Conservation (phyloP, 164 flowering plant species). For the Litsea cubeba region DNA sequence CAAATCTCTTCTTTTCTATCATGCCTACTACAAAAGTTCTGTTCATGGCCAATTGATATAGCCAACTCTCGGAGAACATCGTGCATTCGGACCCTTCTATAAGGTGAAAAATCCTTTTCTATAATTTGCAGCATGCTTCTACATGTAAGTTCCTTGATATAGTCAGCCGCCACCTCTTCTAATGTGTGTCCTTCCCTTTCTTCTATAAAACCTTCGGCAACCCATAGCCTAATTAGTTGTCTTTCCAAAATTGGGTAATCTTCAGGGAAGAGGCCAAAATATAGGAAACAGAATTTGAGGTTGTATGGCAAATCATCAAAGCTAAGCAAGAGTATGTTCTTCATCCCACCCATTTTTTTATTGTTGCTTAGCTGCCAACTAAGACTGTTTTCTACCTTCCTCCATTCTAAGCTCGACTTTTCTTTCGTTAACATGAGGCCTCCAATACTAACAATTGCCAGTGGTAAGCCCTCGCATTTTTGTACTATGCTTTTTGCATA, state of each 20-base stretch:
- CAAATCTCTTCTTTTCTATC: neutral
- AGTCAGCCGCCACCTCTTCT: slow-evolving; percentile 8
- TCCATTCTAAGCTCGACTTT: slow-evolving; percentile 30
- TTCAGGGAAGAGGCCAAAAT: slow-evolving; percentile 8
- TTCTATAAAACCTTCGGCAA: slow-evolving; percentile 45
- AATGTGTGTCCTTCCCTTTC: slow-evolving; percentile 22
- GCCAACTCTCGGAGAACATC: neutral
- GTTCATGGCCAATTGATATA: neutral
- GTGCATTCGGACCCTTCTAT: neutral
- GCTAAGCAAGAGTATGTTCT: no score
- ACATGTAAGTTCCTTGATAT: slow-evolving; percentile 35
- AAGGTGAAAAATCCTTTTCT: neutral
- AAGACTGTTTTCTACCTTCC: slow-evolving; percentile 26
- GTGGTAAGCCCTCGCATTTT: slow-evolving; percentile 48
- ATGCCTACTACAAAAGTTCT: neutral
- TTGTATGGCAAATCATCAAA: no score
- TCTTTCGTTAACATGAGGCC: slow-evolving; percentile 34
- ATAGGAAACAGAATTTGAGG: no score
- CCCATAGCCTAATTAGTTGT: slow-evolving; percentile 39
- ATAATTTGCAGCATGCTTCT: slow-evolving; percentile 41
- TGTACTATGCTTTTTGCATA: slow-evolving; percentile 36
- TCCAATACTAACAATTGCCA: slow-evolving; percentile 47
- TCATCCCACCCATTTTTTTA: neutral
- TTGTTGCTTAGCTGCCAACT: slow-evolving; percentile 34
- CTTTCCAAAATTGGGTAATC: slow-evolving; percentile 30